Percentiles rank a stretch among this genome's conserved stretches.
Evolutionary conservation across 164 flowering plant species (phyloP).

Genomic region (Vitis cinerea): DNA sequence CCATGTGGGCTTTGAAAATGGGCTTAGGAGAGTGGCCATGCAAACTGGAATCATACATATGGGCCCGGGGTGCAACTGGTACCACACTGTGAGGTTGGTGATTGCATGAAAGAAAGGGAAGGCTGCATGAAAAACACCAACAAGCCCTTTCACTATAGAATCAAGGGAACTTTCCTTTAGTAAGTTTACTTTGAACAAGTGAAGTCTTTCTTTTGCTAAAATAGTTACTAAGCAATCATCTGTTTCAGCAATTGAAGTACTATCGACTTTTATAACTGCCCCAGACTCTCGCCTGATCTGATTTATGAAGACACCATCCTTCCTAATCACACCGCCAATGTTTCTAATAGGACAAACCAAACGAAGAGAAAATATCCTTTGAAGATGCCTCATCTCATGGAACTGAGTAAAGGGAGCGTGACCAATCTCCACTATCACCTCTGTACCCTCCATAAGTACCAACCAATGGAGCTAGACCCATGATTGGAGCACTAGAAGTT

Average conservation of each 20-base stretch:
- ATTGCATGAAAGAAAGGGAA: too few relatives aligned
- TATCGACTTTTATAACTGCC: conserved; percentile 81
- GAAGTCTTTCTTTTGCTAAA: conserved; percentile 56
- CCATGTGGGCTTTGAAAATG: too few relatives aligned
- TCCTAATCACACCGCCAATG: conserved; percentile 91
- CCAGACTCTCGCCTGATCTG: conserved; percentile 90
- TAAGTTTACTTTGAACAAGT: too few relatives aligned
- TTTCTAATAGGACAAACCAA: conserved; percentile 73
- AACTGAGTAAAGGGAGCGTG: conserved; percentile 60
- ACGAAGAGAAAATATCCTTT: conserved; percentile 75
- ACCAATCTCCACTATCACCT: conserved; percentile 70
- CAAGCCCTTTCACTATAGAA: too few relatives aligned
- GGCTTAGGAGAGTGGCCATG: too few relatives aligned
- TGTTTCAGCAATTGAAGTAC: conserved; percentile 56
- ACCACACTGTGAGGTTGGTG: too few relatives aligned
- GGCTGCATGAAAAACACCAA: too few relatives aligned
- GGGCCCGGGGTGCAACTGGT: too few relatives aligned
- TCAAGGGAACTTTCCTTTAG: too few relatives aligned
- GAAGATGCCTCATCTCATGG: conserved; percentile 68
- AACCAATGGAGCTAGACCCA: conserved; percentile 73
- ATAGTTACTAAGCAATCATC: conserved; percentile 79
- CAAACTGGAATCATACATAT: fast-evolving
- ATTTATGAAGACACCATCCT: conserved; percentile 81
- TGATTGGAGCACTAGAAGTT: conserved; percentile 53
- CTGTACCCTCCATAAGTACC: conserved; percentile 80